Conservation (phyloP, 2,329 filamentous ascomycete species). For the Raffaelea albimanens region DNA sequence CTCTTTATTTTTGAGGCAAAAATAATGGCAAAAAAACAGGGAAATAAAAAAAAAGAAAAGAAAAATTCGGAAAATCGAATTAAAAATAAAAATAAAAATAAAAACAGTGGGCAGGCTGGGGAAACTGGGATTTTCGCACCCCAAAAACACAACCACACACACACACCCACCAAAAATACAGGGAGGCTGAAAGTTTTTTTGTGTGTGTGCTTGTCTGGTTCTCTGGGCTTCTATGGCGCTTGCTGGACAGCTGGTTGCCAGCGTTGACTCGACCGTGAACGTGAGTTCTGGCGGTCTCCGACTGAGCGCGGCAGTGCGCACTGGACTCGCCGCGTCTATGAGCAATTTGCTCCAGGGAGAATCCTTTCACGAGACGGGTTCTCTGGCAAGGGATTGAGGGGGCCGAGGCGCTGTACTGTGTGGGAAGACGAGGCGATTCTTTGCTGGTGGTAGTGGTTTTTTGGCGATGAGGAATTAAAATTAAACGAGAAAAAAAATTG, state of each 20-base stretch:
- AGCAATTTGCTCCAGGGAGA: no score
- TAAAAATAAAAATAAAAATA: not conserved
- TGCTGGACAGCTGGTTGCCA: no score
- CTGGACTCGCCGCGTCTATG: no score
- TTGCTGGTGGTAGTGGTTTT: not conserved
- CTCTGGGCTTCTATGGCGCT: no score
- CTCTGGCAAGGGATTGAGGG: no score
- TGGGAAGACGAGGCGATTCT: not conserved
- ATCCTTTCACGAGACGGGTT: no score
- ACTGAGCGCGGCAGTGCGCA: no score
- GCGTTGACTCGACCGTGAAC: no score
- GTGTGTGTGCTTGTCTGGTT: not conserved
- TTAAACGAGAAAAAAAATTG: not conserved
- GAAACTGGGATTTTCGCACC: no score
- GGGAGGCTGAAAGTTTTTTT: not conserved
- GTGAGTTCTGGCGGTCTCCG: no score
- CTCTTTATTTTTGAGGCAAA: conserved; percentile 7
- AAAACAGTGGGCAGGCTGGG: not conserved
- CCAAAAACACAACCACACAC: not conserved
- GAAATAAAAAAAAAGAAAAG: not conserved
- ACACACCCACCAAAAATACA: not conserved
- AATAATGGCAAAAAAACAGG: conserved; percentile 1
- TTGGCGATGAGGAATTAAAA: not conserved
- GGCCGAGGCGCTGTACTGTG: no score
- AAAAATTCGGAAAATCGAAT: not conserved